These are phyloP conservation scores for Rosa chinensis DNA, from an alignment of 306 rosid species.

Conservation along the genomic window DNA sequence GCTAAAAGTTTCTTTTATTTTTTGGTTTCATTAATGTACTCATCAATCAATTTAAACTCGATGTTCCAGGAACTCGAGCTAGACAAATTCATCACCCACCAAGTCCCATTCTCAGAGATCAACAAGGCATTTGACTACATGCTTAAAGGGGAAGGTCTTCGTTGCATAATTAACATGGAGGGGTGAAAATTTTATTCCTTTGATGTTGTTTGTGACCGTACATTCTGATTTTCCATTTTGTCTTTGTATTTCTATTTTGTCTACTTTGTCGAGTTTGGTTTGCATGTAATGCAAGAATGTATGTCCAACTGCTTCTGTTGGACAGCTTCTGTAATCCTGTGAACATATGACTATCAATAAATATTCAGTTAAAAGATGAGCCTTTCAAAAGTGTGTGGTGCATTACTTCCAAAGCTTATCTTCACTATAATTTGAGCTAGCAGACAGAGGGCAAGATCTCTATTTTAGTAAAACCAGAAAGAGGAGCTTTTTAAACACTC, in stretches of 20 bases:
- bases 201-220: not conserved
- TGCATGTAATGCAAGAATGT: not conserved
- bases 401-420: not conserved
- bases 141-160: slow-evolving; percentile 32
- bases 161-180: slow-evolving; percentile 30
- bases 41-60: not conserved
- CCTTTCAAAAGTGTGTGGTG: not conserved
- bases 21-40: not conserved
- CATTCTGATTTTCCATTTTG: not conserved
- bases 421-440: not conserved
- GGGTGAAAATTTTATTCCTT: slow-evolving; percentile 6
- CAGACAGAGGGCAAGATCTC: not conserved
- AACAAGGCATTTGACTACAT: slow-evolving; percentile 42
- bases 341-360: not conserved
- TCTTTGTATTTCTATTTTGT: not conserved
- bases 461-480: too few relatives aligned
- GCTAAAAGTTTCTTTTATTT: not conserved
- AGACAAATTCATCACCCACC: slow-evolving; percentile 40
- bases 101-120: slow-evolving; percentile 39
- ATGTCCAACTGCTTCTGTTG: not conserved
- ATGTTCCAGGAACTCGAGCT: slow-evolving; percentile 36
- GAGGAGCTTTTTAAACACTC: too few relatives aligned
- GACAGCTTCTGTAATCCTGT: not conserved
- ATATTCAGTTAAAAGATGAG: not conserved
- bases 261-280: not conserved